Evolutionary conservation across 495 filamentous ascomycete genomes (phyloP).

Genomic region (Hypomontagnella submonticulosa): DNA sequence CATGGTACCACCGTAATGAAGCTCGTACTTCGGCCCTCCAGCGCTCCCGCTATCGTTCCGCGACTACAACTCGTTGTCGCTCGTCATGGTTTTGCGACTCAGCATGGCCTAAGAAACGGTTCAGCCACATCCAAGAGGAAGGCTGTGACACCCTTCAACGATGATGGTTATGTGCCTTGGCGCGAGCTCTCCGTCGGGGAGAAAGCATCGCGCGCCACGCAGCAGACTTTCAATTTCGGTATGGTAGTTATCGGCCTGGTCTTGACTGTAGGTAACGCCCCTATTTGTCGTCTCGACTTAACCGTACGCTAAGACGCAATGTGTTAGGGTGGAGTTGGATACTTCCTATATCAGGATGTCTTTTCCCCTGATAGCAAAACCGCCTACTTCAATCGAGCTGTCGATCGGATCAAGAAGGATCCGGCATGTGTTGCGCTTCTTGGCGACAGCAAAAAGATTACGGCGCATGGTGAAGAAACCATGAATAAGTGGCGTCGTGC

Average conservation of each 20-base stretch:
- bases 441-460: slow-evolving; percentile 78
- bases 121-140: slow-evolving; percentile 55
- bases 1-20: slow-evolving; percentile 46
- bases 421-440: slow-evolving; percentile 76
- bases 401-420: slow-evolving; percentile 80
- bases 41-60: slow-evolving; percentile 29
- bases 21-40: slow-evolving; percentile 39
- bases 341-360: slow-evolving; percentile 85
- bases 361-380: slow-evolving; percentile 87
- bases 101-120: slow-evolving; percentile 37
- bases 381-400: slow-evolving; percentile 87
- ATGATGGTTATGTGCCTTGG: slow-evolving; percentile 86
- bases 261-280: slow-evolving; percentile 68
- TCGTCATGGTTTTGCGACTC: slow-evolving; percentile 49
- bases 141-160: slow-evolving; percentile 81
- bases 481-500: slow-evolving; percentile 85
- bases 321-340: slow-evolving; percentile 75
- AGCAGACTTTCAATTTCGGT: slow-evolving; percentile 88
- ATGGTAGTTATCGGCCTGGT: slow-evolving; percentile 78
- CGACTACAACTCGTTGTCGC: slow-evolving; percentile 34
- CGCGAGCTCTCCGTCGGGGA: slow-evolving; percentile 74
- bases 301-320: slow-evolving; percentile 25
- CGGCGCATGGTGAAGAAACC: slow-evolving; percentile 85
- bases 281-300: background rate
- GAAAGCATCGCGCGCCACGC: slow-evolving; percentile 86